A percentile compares a stretch with the other conserved stretches of the same genome.
Evolutionary conservation across 768 basidiomycete species (phyloP).

Genomic region (Pholiota microspora): DNA sequence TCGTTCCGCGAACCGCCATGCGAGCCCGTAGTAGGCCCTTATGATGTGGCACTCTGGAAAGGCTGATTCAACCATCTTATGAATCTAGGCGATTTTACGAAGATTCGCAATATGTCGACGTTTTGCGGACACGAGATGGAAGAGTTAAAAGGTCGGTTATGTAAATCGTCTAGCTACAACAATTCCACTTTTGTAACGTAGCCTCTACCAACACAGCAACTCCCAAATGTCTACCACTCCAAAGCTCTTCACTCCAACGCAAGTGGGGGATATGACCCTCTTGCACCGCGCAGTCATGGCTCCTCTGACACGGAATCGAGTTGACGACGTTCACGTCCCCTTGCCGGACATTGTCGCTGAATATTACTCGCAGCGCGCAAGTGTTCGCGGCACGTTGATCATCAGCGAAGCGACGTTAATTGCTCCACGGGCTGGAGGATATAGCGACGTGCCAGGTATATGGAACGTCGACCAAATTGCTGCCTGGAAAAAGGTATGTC

Average conservation of each 20-base stretch:
- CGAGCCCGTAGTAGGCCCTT: too few species aligned
- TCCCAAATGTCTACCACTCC: background rate
- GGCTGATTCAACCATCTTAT: too few species aligned
- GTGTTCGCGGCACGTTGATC: background rate
- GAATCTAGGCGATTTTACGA: too few species aligned
- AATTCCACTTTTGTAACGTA: too few species aligned
- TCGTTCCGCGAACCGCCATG: too few species aligned
- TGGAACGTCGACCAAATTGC: background rate
- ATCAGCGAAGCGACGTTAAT: background rate
- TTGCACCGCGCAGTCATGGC: background rate
- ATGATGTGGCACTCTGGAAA: too few species aligned
- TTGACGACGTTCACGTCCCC: background rate
- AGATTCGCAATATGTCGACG: too few species aligned
- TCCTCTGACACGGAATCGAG: background rate
- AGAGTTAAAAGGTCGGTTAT: too few species aligned
- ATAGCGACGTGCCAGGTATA: background rate
- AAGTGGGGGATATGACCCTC: background rate
- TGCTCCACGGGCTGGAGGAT: background rate
- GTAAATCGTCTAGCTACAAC: too few species aligned
- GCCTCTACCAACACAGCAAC: too few species aligned
- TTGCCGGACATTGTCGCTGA: background rate
- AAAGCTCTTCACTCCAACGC: background rate
- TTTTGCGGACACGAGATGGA: too few species aligned
- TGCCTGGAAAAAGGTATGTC: background rate
- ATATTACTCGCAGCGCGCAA: background rate